These are phyloP conservation scores for Hypoxylon trugodes DNA, from an alignment of 495 filamentous ascomycete species.

Conservation along the genomic window DNA sequence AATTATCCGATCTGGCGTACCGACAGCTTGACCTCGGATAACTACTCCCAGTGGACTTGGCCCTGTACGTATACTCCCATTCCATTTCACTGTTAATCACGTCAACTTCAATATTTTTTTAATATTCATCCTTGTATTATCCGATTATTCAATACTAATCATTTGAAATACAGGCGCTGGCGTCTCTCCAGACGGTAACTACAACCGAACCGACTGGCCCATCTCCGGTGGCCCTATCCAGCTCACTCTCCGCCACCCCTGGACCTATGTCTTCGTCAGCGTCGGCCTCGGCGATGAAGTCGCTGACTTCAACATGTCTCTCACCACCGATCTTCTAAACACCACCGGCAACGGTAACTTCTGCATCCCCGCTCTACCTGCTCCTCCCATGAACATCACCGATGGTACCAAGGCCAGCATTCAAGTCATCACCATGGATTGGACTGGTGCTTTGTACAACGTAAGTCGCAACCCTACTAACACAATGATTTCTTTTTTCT, in stretches of 20 bases:
- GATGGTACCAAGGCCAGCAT: slow-evolving; percentile 63
- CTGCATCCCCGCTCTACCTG: slow-evolving; percentile 63
- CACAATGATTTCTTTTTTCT: not conserved
- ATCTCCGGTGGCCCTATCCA: slow-evolving; percentile 62
- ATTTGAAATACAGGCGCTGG: slow-evolving; percentile 58
- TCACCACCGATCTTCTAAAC: slow-evolving; percentile 62
- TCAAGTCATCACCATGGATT: slow-evolving; percentile 65
- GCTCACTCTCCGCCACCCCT: slow-evolving; percentile 61
- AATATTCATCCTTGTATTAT: too few relatives aligned
- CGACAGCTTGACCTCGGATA: slow-evolving; percentile 52
- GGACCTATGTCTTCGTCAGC: slow-evolving; percentile 69
- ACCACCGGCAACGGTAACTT: slow-evolving; percentile 68
- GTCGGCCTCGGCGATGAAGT: slow-evolving; percentile 62
- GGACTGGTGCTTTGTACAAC: slow-evolving; percentile 62
- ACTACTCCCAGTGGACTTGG: slow-evolving; percentile 62
- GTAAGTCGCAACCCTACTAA: slow-evolving; percentile 49
- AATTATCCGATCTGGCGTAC: slow-evolving; percentile 66
- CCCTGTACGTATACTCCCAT: slow-evolving; percentile 58
- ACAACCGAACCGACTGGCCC: slow-evolving; percentile 70
- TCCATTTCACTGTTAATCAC: slow-evolving; percentile 1
- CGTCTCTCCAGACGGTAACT: slow-evolving; percentile 56
- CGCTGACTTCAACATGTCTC: slow-evolving; percentile 67
- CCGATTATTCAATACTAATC: not conserved
- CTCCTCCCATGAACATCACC: slow-evolving; percentile 49
- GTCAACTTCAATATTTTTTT: too few relatives aligned